phyloP scores from a whole-genome alignment of 2,329 filamentous ascomycete genomes.

The Fusarium verrucosum region DNA sequence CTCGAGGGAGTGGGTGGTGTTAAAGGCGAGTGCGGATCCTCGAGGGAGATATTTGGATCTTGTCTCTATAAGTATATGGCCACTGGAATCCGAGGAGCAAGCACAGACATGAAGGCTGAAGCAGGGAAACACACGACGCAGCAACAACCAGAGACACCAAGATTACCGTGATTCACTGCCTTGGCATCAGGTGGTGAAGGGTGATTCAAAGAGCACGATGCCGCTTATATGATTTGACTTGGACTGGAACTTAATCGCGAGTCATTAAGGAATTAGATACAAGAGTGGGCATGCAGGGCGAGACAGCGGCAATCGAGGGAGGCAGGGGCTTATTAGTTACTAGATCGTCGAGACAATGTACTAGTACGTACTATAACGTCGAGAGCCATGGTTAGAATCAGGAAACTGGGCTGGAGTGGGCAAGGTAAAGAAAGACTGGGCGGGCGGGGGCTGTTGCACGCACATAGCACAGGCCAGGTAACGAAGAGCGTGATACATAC shows the following conservation, averaged over 20 bases:
- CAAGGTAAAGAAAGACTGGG: constrained; percentile 16
- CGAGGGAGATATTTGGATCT: constrained; percentile 24
- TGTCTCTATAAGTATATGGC: constrained; percentile 41
- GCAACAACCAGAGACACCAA: constrained; percentile 26
- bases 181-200: not conserved
- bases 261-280: constrained; percentile 25
- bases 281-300: constrained; percentile 22
- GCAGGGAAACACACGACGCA: constrained; percentile 8
- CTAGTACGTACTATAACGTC: constrained; percentile 14
- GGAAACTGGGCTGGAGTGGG: constrained; percentile 28
- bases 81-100: constrained; percentile 33
- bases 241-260: constrained; percentile 35
- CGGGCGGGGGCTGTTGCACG: constrained; percentile 38
- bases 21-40: constrained; percentile 23
- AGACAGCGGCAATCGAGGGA: constrained; percentile 36
- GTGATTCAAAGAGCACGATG: constrained; percentile 18
- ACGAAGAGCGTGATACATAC: constrained; percentile 37
- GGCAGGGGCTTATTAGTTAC: constrained; percentile 25
- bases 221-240: constrained; percentile 32
- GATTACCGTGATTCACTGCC: constrained; percentile 12
- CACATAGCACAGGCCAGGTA: constrained; percentile 38
- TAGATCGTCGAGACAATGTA: constrained; percentile 2
- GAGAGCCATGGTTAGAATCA: constrained; percentile 22
- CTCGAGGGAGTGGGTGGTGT: constrained; percentile 35
- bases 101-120: constrained; percentile 29